Percentiles rank a stretch among this genome's conserved stretches.
phyloP scores from a whole-genome alignment of 2,329 filamentous ascomycete species.

The Aspergillus hiratsukae region DNA sequence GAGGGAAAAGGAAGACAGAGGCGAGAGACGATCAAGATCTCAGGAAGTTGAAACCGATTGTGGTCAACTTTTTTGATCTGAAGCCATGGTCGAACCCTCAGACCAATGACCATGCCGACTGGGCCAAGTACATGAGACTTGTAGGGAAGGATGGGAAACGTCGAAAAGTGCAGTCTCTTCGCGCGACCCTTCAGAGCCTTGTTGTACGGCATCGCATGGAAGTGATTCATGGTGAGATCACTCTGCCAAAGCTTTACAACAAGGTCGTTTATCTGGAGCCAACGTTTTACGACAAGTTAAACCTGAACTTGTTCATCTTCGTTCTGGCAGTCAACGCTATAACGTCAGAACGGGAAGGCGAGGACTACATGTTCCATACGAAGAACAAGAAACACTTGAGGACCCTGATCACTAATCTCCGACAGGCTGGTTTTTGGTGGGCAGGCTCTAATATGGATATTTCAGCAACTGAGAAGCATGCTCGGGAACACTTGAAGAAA shows the following conservation, averaged over 20 bases:
- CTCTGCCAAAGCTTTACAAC: conserved; percentile 68
- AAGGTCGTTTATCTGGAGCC: conserved; percentile 70
- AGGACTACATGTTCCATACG: conserved; percentile 84
- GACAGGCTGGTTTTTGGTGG: conserved; percentile 83
- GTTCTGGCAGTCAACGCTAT: conserved; percentile 81
- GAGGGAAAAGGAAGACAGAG: conserved; percentile 32
- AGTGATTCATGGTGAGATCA: conserved; percentile 61
- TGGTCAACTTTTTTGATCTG: conserved; percentile 68
- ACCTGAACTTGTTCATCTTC: conserved; percentile 78
- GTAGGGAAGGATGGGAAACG: conserved; percentile 51
- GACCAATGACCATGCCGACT: conserved; percentile 60
- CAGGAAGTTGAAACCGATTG: conserved; percentile 60
- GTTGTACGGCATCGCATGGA: conserved; percentile 75
- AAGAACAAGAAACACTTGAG: conserved; percentile 64
- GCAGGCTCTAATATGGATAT: conserved; percentile 70
- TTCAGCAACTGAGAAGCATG: conserved; percentile 59
- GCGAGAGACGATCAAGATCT: conserved; percentile 50
- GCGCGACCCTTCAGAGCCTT: conserved; percentile 67
- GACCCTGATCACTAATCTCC: conserved; percentile 69
- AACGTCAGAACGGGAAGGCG: conserved; percentile 76
- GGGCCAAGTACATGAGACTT: conserved; percentile 68
- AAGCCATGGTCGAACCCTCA: conserved; percentile 70
- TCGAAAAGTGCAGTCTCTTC: conserved; percentile 48
- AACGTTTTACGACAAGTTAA: conserved; percentile 77
- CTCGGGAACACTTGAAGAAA: conserved; percentile 62